Conservation (phyloP, 768 basidiomycete genomes). For the Dictyophora rubrovolvata region DNA sequence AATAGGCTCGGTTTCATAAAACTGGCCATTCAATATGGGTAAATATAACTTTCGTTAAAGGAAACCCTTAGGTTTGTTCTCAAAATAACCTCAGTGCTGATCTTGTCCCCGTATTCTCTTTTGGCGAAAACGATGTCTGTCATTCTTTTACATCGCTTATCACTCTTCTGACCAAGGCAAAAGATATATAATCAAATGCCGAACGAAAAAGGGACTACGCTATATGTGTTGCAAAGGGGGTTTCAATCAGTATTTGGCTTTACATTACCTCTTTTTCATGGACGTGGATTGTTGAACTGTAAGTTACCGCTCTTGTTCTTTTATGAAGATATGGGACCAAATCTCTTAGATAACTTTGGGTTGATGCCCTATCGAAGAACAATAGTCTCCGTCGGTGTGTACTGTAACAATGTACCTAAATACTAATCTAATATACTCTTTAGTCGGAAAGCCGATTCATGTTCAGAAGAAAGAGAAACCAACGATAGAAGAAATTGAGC, state of each 20-base stretch:
- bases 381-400: constrained; percentile 95
- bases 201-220: constrained; percentile 83
- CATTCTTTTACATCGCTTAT: constrained; percentile 19
- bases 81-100: constrained; percentile 52
- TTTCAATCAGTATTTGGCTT: constrained; percentile 93
- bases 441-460: constrained; percentile 85
- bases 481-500: constrained; percentile 65
- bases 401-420: neutral
- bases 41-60: neutral
- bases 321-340: neutral
- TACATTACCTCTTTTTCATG: constrained; percentile 95
- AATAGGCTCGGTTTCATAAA: constrained; percentile 89
- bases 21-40: constrained; percentile 84
- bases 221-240: constrained; percentile 78
- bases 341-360: constrained; percentile 72
- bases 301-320: constrained; percentile 17
- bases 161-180: neutral
- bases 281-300: constrained; percentile 93
- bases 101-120: constrained; percentile 94
- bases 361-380: constrained; percentile 91
- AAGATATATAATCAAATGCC: constrained; percentile 97
- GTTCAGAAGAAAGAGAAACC: constrained; percentile 72
- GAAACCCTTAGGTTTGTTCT: too few species aligned
- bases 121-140: constrained; percentile 95
- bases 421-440: neutral